Conservation (phyloP, 805 yeast genomes). For the Candida tammaniensis region DNA sequence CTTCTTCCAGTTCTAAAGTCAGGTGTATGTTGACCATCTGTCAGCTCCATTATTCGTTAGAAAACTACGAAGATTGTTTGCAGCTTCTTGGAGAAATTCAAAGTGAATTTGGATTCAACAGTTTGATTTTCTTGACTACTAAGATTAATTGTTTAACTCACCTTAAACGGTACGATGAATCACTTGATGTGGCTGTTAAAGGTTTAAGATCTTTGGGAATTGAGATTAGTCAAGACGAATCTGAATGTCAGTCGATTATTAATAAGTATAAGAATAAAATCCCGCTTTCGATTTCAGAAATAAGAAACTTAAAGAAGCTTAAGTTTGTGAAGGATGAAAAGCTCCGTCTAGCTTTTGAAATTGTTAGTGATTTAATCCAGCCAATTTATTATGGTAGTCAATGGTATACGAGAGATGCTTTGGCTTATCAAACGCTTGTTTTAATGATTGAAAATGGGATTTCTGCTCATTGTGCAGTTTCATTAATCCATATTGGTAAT, state of each 20-base stretch:
- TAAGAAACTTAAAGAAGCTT: conserved; percentile 25
- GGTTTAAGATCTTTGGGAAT: conserved; percentile 37
- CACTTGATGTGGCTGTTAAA: conserved; percentile 29
- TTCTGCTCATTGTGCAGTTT: conserved; percentile 37
- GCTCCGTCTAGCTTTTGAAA: conserved; percentile 34
- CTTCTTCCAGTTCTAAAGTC: conserved; percentile 19
- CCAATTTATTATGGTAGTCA: conserved; percentile 28
- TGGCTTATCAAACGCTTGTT: conserved; percentile 31
- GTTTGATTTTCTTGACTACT: conserved; percentile 33
- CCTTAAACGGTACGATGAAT: conserved; percentile 27
- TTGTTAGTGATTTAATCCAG: conserved; percentile 37
- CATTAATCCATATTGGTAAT: conserved; percentile 40
- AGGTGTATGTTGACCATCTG: conserved; percentile 29
- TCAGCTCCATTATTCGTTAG: conserved; percentile 26
- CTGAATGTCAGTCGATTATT: conserved; percentile 19
- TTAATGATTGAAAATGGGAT: conserved; percentile 39
- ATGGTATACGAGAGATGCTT: conserved; percentile 23
- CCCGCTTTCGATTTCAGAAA: conserved; percentile 39
- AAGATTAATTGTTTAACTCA: conserved; percentile 36
- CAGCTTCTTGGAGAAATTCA: conserved; percentile 19
- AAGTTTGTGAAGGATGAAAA: conserved; percentile 23
- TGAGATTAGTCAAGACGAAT: conserved; percentile 25
- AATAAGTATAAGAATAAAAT: conserved; percentile 23
- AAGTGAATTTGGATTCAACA: conserved; percentile 29
- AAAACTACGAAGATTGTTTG: conserved; percentile 33